These are phyloP conservation scores for Salinomyces thailandicus DNA, from an alignment of 2,329 filamentous ascomycete genomes.

Conservation along the genomic window DNA sequence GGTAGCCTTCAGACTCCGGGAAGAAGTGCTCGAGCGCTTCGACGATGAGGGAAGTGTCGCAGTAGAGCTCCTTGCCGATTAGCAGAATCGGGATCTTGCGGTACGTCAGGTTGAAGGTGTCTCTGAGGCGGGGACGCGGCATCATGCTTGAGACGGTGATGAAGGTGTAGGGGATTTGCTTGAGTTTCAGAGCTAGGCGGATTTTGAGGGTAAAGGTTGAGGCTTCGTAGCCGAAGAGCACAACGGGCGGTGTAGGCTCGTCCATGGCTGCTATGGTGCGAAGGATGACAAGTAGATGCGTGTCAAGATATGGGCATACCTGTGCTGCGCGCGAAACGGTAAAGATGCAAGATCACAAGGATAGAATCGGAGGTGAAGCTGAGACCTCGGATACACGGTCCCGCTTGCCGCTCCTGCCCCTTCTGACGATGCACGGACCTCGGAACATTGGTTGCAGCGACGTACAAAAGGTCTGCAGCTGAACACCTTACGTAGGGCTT, in stretches of 20 bases:
- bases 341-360: too few species aligned
- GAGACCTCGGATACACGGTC: too few species aligned
- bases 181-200: conserved; percentile 27
- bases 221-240: conserved; percentile 21
- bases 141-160: conserved; percentile 32
- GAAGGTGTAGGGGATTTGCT: conserved; percentile 30
- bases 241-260: conserved; percentile 11
- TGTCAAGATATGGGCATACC: too few species aligned
- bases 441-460: too few species aligned
- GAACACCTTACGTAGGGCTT: too few species aligned
- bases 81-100: conserved; percentile 28
- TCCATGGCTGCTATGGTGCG: neutral
- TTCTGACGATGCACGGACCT: too few species aligned
- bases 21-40: conserved; percentile 25
- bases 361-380: too few species aligned
- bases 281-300: too few species aligned
- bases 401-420: too few species aligned
- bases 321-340: too few species aligned
- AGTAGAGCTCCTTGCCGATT: conserved; percentile 25
- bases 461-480: too few species aligned
- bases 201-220: conserved; percentile 28
- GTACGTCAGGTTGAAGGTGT: conserved; percentile 30
- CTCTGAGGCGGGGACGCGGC: conserved; percentile 27
- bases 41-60: conserved; percentile 26
- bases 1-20: conserved; percentile 22